A percentile compares a stretch with the other conserved stretches of the same genome.
Conservation (phyloP, 164 flowering plant species). For the Stephania japonica region DNA sequence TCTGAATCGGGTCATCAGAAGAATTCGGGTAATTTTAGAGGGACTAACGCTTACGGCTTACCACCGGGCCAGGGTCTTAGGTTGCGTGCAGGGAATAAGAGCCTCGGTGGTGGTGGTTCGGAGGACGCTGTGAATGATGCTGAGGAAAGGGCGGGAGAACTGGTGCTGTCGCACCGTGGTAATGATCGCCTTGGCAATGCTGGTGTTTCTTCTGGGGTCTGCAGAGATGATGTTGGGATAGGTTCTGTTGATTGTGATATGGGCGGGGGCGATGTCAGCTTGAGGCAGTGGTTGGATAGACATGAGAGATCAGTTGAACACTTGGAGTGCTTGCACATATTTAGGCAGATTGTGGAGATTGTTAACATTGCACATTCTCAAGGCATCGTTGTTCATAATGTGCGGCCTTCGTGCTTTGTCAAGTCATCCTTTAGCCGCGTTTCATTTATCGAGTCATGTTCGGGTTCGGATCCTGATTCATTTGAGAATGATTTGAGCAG, state of each 20-base stretch:
- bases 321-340: conserved; percentile 81
- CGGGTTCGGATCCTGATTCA: conserved; percentile 84
- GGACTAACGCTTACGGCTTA: conserved; percentile 37
- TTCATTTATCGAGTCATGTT: conserved; percentile 88
- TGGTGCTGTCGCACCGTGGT: not conserved
- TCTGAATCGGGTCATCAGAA: conserved; percentile 59
- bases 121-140: conserved; percentile 29
- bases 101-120: conserved; percentile 27
- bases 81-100: conserved; percentile 21
- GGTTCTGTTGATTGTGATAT: conserved; percentile 21
- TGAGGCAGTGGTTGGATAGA: conserved; percentile 92
- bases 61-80: conserved; percentile 27
- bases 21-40: conserved; percentile 52
- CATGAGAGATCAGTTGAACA: conserved; percentile 61
- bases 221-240: conserved; percentile 33
- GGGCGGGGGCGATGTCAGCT: conserved; percentile 66
- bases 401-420: conserved; percentile 89
- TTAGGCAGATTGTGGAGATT: conserved; percentile 78
- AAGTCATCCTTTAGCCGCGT: conserved; percentile 89
- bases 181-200: conserved; percentile 32
- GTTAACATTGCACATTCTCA: conserved; percentile 83
- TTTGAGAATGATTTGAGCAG: conserved; percentile 41
- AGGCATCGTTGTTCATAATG: conserved; percentile 79
- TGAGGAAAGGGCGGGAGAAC: conserved; percentile 7
- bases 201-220: conserved; percentile 35